These are phyloP conservation scores for Debaryomyces nepalensis DNA, from an alignment of 1,139 yeast species.

Conservation along the genomic window DNA sequence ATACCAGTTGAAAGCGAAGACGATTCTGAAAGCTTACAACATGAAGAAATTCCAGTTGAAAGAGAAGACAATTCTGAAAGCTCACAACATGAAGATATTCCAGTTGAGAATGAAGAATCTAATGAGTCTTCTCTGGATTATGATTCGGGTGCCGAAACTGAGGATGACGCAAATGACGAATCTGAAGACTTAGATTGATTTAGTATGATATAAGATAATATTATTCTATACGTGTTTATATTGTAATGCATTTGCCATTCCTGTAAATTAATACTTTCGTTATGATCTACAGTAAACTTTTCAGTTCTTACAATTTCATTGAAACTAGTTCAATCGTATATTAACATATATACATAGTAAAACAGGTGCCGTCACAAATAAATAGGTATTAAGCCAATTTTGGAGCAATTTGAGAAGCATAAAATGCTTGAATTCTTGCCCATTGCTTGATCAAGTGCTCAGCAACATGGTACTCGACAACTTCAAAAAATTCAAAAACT, in stretches of 20 bases:
- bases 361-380: constrained; percentile 5
- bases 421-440: constrained; percentile 15
- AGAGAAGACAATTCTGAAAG: constrained; percentile 7
- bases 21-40: no score
- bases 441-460: constrained; percentile 25
- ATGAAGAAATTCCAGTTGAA: no score
- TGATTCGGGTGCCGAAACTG: constrained; percentile 5
- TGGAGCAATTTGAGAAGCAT: constrained; percentile 20
- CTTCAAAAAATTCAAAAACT: constrained; percentile 37
- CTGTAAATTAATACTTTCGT: neutral
- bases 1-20: constrained; percentile 1
- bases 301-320: neutral
- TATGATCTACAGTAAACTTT: no score
- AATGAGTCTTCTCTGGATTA: constrained; percentile 6
- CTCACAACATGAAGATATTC: neutral
- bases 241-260: neutral
- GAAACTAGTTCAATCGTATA: constrained; percentile 6
- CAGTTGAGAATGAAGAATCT: constrained; percentile 3
- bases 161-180: constrained; percentile 2
- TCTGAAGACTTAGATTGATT: constrained; percentile 6
- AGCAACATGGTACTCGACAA: constrained; percentile 33
- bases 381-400: constrained; percentile 13
- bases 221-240: neutral
- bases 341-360: constrained; percentile 12
- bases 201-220: neutral